Evolutionary conservation across 164 flowering plant genomes (phyloP).

Genomic region (Vitis riparia): DNA sequence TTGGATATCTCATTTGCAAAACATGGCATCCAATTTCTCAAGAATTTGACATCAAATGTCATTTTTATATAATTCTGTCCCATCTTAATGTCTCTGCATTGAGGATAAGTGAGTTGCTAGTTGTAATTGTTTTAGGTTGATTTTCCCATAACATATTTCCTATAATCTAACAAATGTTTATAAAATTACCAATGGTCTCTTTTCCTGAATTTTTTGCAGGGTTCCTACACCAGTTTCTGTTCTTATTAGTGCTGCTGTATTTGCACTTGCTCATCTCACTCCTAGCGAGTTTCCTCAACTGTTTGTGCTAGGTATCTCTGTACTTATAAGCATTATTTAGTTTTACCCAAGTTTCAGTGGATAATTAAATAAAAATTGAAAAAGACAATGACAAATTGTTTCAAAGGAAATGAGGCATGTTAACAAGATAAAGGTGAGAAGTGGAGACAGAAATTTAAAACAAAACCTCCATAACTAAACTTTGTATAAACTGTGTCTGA

Average conservation of each 20-base stretch:
- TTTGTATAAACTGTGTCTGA: too few species aligned
- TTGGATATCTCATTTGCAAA: not conserved
- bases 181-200: not conserved
- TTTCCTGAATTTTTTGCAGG: conserved; percentile 46
- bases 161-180: not conserved
- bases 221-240: conserved; percentile 86
- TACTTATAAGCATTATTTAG: not conserved
- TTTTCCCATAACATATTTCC: not conserved
- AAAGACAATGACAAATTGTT: too few species aligned
- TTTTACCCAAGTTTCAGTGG: not conserved
- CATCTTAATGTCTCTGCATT: not conserved
- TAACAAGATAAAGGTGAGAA: too few species aligned
- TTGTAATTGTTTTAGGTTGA: not conserved
- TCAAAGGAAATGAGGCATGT: too few species aligned
- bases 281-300: conserved; percentile 97
- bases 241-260: conserved; percentile 73
- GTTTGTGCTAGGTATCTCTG: conserved; percentile 71
- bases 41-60: too few species aligned
- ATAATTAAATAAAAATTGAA: too few species aligned
- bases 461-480: too few species aligned
- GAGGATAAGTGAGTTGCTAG: not conserved
- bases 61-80: too few species aligned
- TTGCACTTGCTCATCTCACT: conserved; percentile 90
- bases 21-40: not conserved
- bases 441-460: too few species aligned